phyloP scores from a whole-genome alignment of 225 moss, liverwort and hornwort species.

The Sphagnum contortum region DNA sequence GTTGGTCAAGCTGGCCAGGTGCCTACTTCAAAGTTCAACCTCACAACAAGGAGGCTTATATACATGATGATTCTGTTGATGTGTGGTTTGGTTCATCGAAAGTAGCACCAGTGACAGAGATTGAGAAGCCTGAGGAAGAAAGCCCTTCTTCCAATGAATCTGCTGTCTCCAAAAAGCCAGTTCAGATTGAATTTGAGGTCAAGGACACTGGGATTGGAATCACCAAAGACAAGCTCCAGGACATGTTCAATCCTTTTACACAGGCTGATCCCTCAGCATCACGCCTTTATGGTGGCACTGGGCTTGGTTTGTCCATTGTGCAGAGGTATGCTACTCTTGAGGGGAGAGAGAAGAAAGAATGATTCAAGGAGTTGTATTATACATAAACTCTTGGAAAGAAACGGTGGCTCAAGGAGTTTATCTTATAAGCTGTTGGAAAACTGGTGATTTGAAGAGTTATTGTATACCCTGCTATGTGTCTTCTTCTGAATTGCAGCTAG shows the following conservation, averaged over 20 bases:
- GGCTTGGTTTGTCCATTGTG: conserved; percentile 83
- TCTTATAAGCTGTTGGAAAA: too few relatives aligned
- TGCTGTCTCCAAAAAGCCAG: background rate
- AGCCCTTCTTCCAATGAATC: background rate
- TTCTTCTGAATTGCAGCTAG: too few relatives aligned
- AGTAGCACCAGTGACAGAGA: conserved; percentile 24
- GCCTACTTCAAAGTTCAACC: conserved; percentile 34
- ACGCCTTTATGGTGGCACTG: conserved; percentile 83
- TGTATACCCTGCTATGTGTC: too few relatives aligned
- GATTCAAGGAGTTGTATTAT: too few relatives aligned
- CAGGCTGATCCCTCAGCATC: conserved; percentile 90
- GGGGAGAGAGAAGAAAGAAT: background rate
- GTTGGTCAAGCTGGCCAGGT: conserved; percentile 86
- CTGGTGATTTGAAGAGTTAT: too few relatives aligned
- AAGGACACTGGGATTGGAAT: conserved; percentile 82
- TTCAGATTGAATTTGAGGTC: conserved; percentile 59
- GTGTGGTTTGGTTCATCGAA: conserved; percentile 19
- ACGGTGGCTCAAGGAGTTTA: too few relatives aligned
- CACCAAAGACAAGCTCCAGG: conserved; percentile 50
- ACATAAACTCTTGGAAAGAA: too few relatives aligned
- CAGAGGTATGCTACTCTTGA: conserved; percentile 39
- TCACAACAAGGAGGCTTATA: conserved; percentile 18
- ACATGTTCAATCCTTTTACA: conserved; percentile 86
- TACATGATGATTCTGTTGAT: conserved; percentile 22
- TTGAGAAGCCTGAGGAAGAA: conserved; percentile 1